Percentiles rank a stretch among this genome's conserved stretches.
Conservation (phyloP, 495 filamentous ascomycete species). For the Penicillium pancosmium region DNA sequence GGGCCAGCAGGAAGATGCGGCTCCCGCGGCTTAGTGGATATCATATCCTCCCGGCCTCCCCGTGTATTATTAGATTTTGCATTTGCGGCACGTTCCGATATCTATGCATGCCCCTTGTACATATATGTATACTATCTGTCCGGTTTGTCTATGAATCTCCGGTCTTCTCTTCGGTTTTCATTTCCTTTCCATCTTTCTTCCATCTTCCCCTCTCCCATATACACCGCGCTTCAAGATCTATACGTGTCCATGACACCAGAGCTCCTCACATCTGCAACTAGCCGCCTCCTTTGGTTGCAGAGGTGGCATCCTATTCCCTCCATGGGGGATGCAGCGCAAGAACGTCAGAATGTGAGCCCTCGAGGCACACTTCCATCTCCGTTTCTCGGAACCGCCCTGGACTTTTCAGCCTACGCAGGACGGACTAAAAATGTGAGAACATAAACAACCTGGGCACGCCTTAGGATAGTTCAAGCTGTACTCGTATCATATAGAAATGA, state of each 20-base stretch:
- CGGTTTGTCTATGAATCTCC: background rate
- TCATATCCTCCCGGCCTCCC: background rate
- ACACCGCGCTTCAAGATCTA: slow-evolving; percentile 30
- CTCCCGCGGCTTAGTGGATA: slow-evolving; percentile 10
- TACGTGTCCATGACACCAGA: slow-evolving; percentile 46
- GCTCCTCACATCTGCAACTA: slow-evolving; percentile 41
- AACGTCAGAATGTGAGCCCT: slow-evolving; percentile 46
- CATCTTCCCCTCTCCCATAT: slow-evolving; percentile 6
- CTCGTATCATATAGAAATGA: too few species aligned
- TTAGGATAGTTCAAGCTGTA: background rate
- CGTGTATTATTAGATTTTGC: slow-evolving; percentile 27
- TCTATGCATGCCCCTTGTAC: slow-evolving; percentile 25
- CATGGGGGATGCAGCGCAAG: slow-evolving; percentile 42
- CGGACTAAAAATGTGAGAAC: slow-evolving; percentile 59
- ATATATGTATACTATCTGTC: slow-evolving; percentile 28
- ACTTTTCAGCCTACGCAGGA: slow-evolving; percentile 49
- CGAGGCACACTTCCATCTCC: slow-evolving; percentile 45
- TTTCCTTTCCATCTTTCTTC: background rate
- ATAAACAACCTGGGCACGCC: slow-evolving; percentile 30
- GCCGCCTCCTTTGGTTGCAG: slow-evolving; percentile 28
- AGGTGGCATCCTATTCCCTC: slow-evolving; percentile 25
- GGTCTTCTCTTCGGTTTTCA: background rate
- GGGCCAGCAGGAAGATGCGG: slow-evolving; percentile 27
- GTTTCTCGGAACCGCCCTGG: slow-evolving; percentile 53
- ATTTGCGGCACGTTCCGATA: slow-evolving; percentile 10